These are phyloP conservation scores for Saccharomycopsis sp. DNA, from an alignment of 805 yeast genomes.

Conservation along the genomic window DNA sequence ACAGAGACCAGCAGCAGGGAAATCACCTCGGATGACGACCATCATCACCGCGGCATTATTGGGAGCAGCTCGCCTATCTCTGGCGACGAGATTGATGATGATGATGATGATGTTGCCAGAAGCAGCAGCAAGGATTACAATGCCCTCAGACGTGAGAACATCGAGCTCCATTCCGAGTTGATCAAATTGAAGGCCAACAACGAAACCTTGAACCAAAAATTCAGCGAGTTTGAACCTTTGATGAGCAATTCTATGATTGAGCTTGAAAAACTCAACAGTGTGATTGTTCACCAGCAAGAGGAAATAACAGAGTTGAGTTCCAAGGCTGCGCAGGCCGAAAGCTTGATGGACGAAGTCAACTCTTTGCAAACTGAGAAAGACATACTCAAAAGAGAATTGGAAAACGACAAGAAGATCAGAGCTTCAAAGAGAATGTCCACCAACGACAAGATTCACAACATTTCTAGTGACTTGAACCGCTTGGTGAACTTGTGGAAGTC, in stretches of 20 bases:
- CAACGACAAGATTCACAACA: conserved; percentile 17
- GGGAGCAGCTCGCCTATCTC: conserved; percentile 13
- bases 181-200: conserved; percentile 41
- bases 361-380: conserved; percentile 41
- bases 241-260: conserved; percentile 45
- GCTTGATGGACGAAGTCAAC: conserved; percentile 36
- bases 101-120: neutral
- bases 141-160: conserved; percentile 34
- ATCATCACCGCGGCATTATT: neutral
- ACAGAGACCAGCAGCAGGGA: conserved; percentile 9
- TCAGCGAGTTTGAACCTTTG: conserved; percentile 41
- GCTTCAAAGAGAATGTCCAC: conserved; percentile 7
- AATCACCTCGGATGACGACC: neutral
- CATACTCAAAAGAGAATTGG: conserved; percentile 35
- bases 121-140: conserved; percentile 26
- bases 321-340: conserved; percentile 37
- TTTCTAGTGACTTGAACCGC: conserved; percentile 15
- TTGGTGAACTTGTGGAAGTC: conserved; percentile 18
- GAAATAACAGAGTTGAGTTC: conserved; percentile 34
- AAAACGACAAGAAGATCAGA: conserved; percentile 32
- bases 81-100: no score
- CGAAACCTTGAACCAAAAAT: conserved; percentile 31
- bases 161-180: conserved; percentile 37
- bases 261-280: conserved; percentile 41
- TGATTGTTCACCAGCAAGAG: conserved; percentile 45